Conservation (phyloP, 2,329 filamentous ascomycete genomes). For the Sclerotinia sclerotiorum region DNA sequence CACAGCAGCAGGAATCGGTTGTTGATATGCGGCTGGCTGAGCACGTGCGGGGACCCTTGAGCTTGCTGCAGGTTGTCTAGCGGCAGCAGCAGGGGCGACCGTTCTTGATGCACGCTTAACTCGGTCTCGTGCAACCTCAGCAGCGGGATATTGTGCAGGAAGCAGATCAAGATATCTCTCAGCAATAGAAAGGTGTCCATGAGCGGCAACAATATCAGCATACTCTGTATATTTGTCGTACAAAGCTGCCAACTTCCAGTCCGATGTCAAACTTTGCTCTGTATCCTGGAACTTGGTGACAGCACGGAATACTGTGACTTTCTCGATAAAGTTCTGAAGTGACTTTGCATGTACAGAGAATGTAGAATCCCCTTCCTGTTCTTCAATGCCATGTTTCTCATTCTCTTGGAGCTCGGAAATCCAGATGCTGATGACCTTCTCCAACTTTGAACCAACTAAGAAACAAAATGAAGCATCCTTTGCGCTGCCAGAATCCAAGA, state of each 20-base stretch:
- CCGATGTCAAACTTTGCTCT: constrained; percentile 68
- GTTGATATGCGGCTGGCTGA: constrained; percentile 48
- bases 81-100: constrained; percentile 44
- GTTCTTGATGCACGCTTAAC: constrained; percentile 81
- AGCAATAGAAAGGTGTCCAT: constrained; percentile 82
- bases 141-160: constrained; percentile 78
- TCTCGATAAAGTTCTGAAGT: constrained; percentile 93
- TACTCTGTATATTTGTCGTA: constrained; percentile 98
- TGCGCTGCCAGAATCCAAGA: constrained; percentile 73
- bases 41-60: constrained; percentile 47
- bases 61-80: constrained; percentile 40
- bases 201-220: constrained; percentile 87
- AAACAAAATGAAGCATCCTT: constrained; percentile 98
- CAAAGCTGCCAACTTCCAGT: constrained; percentile 84
- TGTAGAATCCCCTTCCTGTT: constrained; percentile 69
- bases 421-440: constrained; percentile 97
- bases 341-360: constrained; percentile 90
- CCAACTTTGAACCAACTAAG: constrained; percentile 89
- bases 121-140: constrained; percentile 81
- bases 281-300: constrained; percentile 87
- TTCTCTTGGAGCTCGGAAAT: constrained; percentile 82
- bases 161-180: constrained; percentile 90
- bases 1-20: constrained; percentile 44
- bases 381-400: constrained; percentile 71
- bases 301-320: constrained; percentile 93